Evolutionary conservation across 352 stramenopile genomes (phyloP).

Genomic region (Globisporangium rhizosaccharum): DNA sequence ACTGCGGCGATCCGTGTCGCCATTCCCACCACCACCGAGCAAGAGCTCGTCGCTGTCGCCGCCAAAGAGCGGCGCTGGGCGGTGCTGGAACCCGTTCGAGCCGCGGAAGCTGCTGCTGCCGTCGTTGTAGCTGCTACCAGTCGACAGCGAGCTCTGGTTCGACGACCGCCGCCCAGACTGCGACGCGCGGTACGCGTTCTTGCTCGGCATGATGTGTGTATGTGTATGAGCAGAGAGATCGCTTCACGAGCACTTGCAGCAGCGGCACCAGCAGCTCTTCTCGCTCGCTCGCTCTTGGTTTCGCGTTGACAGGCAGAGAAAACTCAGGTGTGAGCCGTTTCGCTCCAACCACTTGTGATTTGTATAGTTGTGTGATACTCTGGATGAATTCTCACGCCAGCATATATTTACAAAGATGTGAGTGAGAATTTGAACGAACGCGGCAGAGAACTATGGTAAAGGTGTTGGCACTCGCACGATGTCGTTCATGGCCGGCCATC

Average conservation of each 20-base stretch:
- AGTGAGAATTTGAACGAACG: too few species aligned
- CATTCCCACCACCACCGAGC: neutral
- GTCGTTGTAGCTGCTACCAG: constrained; percentile 1
- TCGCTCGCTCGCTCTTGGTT: too few species aligned
- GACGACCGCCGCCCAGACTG: constrained; percentile 8
- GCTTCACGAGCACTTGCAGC: neutral
- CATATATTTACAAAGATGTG: too few species aligned
- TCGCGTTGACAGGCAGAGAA: too few species aligned
- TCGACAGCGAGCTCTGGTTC: constrained; percentile 7
- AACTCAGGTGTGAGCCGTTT: too few species aligned
- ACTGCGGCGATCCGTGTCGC: constrained; percentile 2
- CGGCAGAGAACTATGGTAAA: too few species aligned
- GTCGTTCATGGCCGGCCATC: too few species aligned
- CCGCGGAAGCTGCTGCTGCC: constrained; percentile 7
- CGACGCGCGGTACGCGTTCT: constrained; percentile 5
- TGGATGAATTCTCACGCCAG: too few species aligned
- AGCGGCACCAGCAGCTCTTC: neutral
- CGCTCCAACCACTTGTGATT: too few species aligned
- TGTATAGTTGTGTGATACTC: too few species aligned
- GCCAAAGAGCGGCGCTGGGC: constrained; percentile 10
- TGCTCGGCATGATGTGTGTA: constrained; percentile 4
- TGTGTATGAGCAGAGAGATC: neutral
- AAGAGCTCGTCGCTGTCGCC: constrained; percentile 2
- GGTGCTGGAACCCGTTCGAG: constrained; percentile 1
- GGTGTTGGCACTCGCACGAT: too few species aligned